Percentiles rank a stretch among this genome's conserved stretches.
Evolutionary conservation across 163 green algal genomes (phyloP).

Genomic region (Scenedesmus sp.): DNA sequence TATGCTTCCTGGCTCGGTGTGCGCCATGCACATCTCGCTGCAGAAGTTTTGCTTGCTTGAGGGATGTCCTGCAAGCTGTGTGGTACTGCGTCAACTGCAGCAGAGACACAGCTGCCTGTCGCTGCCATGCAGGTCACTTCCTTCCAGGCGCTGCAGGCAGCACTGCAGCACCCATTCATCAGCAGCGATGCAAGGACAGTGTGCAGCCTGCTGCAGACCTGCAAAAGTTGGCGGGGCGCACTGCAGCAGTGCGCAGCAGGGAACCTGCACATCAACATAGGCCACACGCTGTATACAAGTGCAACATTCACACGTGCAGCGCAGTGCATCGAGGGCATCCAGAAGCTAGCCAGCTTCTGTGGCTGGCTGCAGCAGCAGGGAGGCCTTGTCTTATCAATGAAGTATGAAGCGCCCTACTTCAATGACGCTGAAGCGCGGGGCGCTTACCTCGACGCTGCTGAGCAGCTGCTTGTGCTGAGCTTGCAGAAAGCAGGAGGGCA

Average conservation of each 20-base stretch:
- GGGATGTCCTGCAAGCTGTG: not conserved
- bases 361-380: not conserved
- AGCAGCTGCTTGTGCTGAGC: not conserved
- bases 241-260: not conserved
- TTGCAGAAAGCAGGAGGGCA: not conserved
- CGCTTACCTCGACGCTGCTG: not conserved
- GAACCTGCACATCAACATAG: not conserved
- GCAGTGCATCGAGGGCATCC: not conserved
- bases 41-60: too few species aligned
- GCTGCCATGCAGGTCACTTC: not conserved
- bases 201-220: not conserved
- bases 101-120: not conserved
- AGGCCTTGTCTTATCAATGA: not conserved
- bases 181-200: not conserved
- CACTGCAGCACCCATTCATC: not conserved
- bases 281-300: too few species aligned
- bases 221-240: not conserved
- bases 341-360: not conserved
- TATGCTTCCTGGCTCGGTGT: too few species aligned
- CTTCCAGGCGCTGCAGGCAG: not conserved
- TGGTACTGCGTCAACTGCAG: not conserved
- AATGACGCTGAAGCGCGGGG: not conserved
- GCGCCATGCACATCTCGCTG: too few species aligned
- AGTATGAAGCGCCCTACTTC: not conserved
- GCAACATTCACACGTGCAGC: too few species aligned